phyloP scores from a whole-genome alignment of 768 basidiomycete genomes.

The Hortiboletus campestris region DNA sequence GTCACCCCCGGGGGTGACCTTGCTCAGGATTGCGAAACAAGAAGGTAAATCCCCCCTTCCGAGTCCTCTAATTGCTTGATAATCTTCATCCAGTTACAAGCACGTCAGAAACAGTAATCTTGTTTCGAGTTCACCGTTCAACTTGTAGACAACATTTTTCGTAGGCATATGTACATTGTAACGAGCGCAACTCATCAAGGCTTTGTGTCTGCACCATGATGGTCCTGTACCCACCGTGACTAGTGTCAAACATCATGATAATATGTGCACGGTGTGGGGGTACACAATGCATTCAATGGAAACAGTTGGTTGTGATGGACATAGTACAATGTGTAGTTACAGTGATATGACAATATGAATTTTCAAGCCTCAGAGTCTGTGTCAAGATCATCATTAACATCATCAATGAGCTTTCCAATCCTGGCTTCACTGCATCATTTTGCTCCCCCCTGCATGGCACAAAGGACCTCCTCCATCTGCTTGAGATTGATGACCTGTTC shows the following conservation, averaged over 20 bases:
- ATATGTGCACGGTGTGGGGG: too few relatives aligned
- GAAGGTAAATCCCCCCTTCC: conserved; percentile 42
- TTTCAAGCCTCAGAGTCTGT: too few relatives aligned
- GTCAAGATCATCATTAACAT: neutral
- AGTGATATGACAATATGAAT: too few relatives aligned
- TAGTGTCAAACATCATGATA: too few relatives aligned
- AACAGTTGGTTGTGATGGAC: too few relatives aligned
- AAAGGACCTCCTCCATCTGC: neutral
- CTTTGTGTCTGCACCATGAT: too few relatives aligned
- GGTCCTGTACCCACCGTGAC: too few relatives aligned
- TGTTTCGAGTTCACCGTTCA: conserved; percentile 86
- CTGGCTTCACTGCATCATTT: neutral
- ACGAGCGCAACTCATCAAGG: too few relatives aligned
- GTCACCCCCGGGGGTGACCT: conserved; percentile 48
- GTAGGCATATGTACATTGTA: too few relatives aligned
- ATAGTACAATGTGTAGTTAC: too few relatives aligned
- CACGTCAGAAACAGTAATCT: conserved; percentile 76
- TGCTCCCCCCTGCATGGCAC: neutral
- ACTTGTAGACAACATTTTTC: conserved; percentile 17
- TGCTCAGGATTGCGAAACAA: conserved; percentile 74
- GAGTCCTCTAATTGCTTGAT: conserved; percentile 54
- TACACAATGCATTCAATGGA: too few relatives aligned
- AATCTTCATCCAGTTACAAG: conserved; percentile 75
- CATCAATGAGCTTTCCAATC: neutral
- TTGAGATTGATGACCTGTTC: too few relatives aligned